These are phyloP conservation scores for Termitomyces sp. DNA, from an alignment of 768 basidiomycete genomes.

Conservation along the genomic window DNA sequence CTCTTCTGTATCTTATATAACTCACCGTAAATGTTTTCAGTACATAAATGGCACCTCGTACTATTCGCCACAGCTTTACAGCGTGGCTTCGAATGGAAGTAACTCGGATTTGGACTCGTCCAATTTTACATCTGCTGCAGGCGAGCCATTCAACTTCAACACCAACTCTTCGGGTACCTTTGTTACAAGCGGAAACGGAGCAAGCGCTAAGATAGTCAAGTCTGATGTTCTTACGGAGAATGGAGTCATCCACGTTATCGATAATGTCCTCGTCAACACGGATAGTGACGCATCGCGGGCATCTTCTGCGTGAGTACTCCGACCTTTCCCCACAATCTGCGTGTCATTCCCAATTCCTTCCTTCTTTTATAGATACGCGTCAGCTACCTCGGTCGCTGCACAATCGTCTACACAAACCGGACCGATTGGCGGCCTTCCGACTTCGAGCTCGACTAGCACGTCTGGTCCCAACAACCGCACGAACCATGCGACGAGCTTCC, in stretches of 20 bases:
- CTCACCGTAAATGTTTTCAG: constrained; percentile 22
- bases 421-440: constrained; percentile 24
- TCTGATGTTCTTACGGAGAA: constrained; percentile 58
- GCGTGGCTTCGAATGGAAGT: not conserved
- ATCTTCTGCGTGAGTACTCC: constrained; percentile 42
- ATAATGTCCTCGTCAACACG: constrained; percentile 45
- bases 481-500: not conserved
- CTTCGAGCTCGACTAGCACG: not conserved
- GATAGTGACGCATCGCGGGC: constrained; percentile 37
- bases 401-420: constrained; percentile 32
- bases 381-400: constrained; percentile 43
- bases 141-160: constrained; percentile 44
- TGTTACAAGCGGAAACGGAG: constrained; percentile 32
- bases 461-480: not conserved
- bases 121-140: constrained; percentile 45
- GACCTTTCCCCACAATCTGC: not conserved
- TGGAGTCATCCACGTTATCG: constrained; percentile 64
- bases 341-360: too few species aligned
- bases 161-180: constrained; percentile 54
- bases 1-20: not conserved
- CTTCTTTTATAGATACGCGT: constrained; percentile 22
- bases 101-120: not conserved
- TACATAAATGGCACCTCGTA: constrained; percentile 63
- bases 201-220: constrained; percentile 47
- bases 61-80: constrained; percentile 48